Base-by-base conservation (phyloP, 2,329 filamentous ascomycete species). In the Sclerotinia borealis region DNA sequence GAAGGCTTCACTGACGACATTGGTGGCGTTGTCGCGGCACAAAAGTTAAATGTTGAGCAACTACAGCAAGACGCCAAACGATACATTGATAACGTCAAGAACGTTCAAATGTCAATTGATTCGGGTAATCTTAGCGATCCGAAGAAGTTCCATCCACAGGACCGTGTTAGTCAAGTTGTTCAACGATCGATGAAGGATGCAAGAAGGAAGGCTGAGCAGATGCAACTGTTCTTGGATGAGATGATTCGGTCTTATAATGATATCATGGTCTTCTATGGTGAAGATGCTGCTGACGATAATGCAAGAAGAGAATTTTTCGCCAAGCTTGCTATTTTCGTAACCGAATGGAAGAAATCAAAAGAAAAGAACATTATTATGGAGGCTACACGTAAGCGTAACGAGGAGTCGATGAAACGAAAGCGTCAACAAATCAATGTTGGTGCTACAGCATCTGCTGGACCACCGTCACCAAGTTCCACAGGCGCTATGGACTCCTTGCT, bases 181-280 rank as follows among this genome's bases (percentile, higher is more conserved):
- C 92, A 96, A 77, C 84, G 93, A 59, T 88, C 85, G 68, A 98
- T 99, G 93, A 98, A 97, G 79, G 95, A 99, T 69, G 95, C 95
- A 25, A 82, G 95, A 66, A 85, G 93, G 71, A 99, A 98, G 80
- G 92, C 95, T 2, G 93, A 97, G 76, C 95, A 98, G 79, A 90
- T 98, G 87, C 85, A 91, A 74, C 80, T 98, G 27, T 97, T 96
- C 75, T 80, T 98, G 52, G 93, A 96, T 69, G 92, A 97, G 75
- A 97, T 96, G 91, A 81, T 86, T 69, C 87, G 90, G 73, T 90
- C 89, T 0, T 98, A 93, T 79, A 90, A 96, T 73, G 92, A 97
- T 74, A 97, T 98, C 70, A 92, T 98, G 88, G 84, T 88, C 7
- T 96, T 96, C 77, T 98, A 97, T 74, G 95, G 95, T 68, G 95